A percentile compares a stretch with the other conserved stretches of the same genome.
Evolutionary conservation across 164 flowering plant species (phyloP).

Genomic region (Vitis cinerea): DNA sequence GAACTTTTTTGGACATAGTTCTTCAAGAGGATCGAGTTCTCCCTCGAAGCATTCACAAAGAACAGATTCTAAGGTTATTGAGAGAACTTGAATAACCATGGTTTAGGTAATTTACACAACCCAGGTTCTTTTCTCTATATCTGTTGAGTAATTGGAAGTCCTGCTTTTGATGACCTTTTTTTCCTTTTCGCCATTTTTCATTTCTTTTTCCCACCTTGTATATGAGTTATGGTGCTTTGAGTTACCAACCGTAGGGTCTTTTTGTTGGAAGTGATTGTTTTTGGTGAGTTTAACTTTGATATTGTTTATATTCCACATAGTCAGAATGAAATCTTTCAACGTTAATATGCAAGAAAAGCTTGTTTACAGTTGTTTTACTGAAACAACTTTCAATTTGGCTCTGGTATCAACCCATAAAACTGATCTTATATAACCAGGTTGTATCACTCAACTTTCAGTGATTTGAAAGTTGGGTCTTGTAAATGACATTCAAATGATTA

Average conservation of each 20-base stretch:
- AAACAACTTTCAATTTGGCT: not conserved
- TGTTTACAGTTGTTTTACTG: not conserved
- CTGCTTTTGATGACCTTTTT: constrained; percentile 5
- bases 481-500: no score
- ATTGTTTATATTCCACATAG: not conserved
- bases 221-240: constrained; percentile 23
- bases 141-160: constrained; percentile 4
- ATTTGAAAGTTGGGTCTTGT: no score
- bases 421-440: not conserved
- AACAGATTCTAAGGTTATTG: constrained; percentile 66
- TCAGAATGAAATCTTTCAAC: not conserved
- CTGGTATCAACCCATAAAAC: not conserved
- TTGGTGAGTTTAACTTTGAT: constrained; percentile 11
- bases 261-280: constrained; percentile 14
- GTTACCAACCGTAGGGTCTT: constrained; percentile 11
- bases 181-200: not conserved
- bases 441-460: no score
- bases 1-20: constrained; percentile 58
- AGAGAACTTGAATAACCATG: constrained; percentile 40
- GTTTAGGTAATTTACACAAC: constrained; percentile 17
- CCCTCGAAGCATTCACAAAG: constrained; percentile 72
- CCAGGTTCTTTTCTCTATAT: constrained; percentile 1
- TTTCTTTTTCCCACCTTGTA: constrained; percentile 21
- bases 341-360: constrained; percentile 1
- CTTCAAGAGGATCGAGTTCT: constrained; percentile 81